Evolutionary conservation across 2,329 filamentous ascomycete genomes (phyloP), one percentile per base, ranked within the genome.

Genomic region (Alternaria viburni): DNA sequence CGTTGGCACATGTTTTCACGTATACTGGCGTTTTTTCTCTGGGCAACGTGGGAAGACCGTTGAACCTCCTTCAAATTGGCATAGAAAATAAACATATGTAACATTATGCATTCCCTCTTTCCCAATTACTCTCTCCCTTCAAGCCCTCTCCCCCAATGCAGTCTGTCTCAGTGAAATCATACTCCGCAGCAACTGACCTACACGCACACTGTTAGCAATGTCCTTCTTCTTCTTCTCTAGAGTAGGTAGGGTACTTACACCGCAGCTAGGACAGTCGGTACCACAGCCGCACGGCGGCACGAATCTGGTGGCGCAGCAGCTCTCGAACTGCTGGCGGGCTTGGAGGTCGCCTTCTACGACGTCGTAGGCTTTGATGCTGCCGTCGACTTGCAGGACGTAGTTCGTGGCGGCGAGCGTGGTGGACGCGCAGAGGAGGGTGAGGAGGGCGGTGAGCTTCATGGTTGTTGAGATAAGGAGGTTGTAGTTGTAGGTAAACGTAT

Each of bases 1-100:
- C 61, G 77, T 77, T 77, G 61, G 62, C 17, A 28, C 25, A 36
- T 52, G 9, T 13, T 21, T 41, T 57, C 19, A n/a, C 12, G 23
- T 32, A 15, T 13, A 15, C 21, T n/a, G 30, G 51, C 54, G 41
- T 47, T 32, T 30, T 15, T n/a, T 57, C 6, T 30, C 6, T 30
- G 26, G n/a, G 11, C 25, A 30, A 57, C 25, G 23, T 32, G 17
- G 25, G 30, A 52, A 49, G 23, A 47, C 54, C 5, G 17, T 43
- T 19, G 26, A 21, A 50, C 19, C 10, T 17, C 1, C 11, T 9
- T 28, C 32, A 54, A 25, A 23, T 46, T 45, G 57, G 17, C 17
- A 47, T 15, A 41, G 23, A 41, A 3, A 46, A 47, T 15, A 28
- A 54, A 41, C 17, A 46, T 23, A 32, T 47, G 41, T 54, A 46